Conservation (phyloP, 208 protist genomes). For the Crithidia expoeki region DNA sequence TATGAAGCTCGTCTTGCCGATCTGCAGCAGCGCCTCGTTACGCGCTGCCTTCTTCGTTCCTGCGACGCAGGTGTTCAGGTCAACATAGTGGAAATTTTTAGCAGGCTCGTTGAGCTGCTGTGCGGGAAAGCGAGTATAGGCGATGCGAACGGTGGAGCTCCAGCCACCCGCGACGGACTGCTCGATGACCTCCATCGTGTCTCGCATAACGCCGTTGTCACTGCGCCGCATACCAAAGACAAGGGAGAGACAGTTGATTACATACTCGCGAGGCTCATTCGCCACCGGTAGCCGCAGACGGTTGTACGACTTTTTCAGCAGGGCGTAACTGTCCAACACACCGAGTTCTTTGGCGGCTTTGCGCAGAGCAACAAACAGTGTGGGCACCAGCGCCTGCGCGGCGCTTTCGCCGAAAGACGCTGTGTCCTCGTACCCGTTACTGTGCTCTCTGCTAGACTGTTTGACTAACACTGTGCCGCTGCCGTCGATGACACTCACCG, state of each 20-base stretch:
- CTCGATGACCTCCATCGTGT: not conserved
- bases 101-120: not conserved
- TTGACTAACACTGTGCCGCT: slow-evolving; percentile 8
- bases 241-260: slow-evolving; percentile 7
- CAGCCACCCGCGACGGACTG: not conserved
- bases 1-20: slow-evolving; percentile 25
- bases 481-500: slow-evolving; percentile 1
- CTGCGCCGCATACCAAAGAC: slow-evolving; percentile 5
- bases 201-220: not conserved
- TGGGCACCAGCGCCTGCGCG: slow-evolving; percentile 11
- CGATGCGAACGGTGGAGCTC: slow-evolving; percentile 11
- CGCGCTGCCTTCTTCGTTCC: slow-evolving; percentile 13
- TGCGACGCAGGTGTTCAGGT: not conserved
- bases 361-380: slow-evolving; percentile 13
- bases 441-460: not conserved
- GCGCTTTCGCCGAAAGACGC: not conserved
- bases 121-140: no score
- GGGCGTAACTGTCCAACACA: not conserved
- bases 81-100: not conserved
- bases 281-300: slow-evolving; percentile 13
- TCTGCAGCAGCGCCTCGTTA: slow-evolving; percentile 2
- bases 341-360: not conserved
- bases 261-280: slow-evolving; percentile 28
- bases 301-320: slow-evolving; percentile 24
- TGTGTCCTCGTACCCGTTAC: not conserved